Conservation (phyloP, 306 rosid species). For the Sesbania bispinosa region DNA sequence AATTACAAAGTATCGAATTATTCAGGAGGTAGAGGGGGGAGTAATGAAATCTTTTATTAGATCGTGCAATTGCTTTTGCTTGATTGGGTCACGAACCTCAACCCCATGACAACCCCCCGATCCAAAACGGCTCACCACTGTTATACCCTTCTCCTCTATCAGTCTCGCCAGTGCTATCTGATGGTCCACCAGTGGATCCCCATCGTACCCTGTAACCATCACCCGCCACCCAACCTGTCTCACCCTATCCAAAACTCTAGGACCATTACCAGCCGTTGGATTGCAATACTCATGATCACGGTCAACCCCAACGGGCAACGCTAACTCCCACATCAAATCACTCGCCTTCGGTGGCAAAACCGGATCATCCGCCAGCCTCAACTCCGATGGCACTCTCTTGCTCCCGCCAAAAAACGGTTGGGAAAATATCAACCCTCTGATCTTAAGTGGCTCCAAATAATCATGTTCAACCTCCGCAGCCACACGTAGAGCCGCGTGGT, state of each 20-base stretch:
- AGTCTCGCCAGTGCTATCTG: conserved; percentile 31
- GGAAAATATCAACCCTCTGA: conserved; percentile 48
- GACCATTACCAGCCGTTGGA: conserved; percentile 32
- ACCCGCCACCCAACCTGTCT: conserved; percentile 33
- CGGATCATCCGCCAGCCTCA: conserved; percentile 27
- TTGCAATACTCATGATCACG: conserved; percentile 53
- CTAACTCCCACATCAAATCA: conserved; percentile 44
- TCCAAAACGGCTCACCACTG: conserved; percentile 31
- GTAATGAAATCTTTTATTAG: conserved; percentile 21
- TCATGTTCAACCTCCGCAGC: not conserved
- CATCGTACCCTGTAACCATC: conserved; percentile 36
- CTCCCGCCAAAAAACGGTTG: conserved; percentile 56
- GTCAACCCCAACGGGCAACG: conserved; percentile 44
- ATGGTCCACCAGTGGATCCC: conserved; percentile 58
- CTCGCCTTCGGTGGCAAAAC: not conserved
- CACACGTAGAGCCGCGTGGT: conserved; percentile 42
- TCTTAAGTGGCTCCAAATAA: no score
- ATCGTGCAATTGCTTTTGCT: not conserved
- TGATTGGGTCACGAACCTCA: not conserved
- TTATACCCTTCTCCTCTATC: conserved; percentile 31
- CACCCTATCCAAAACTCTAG: not conserved
- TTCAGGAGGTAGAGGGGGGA: not conserved
- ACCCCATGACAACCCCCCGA: conserved; percentile 47
- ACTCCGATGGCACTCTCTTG: conserved; percentile 35
- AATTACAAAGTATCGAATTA: not conserved